Conservation (phyloP, 164 flowering plant genomes). For the Liriodendron chinense region DNA sequence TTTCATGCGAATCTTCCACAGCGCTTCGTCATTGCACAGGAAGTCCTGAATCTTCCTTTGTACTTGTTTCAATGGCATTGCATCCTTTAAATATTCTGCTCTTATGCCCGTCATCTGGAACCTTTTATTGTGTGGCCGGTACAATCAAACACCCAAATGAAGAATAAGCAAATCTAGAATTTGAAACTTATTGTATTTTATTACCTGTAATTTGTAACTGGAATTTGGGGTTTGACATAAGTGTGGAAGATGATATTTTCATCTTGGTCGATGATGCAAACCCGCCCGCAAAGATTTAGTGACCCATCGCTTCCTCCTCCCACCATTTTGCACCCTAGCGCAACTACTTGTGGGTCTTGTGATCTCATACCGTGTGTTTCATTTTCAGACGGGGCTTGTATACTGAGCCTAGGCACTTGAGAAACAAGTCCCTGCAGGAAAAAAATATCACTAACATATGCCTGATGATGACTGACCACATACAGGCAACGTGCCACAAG, state of each 20-base stretch:
- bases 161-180: not conserved
- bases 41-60: slow-evolving; percentile 73
- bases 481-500: not conserved
- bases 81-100: slow-evolving; percentile 68
- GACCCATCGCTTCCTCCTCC: slow-evolving; percentile 93
- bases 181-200: not conserved
- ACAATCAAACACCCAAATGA: not conserved
- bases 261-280: slow-evolving; percentile 74
- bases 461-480: not conserved
- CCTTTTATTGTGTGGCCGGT: slow-evolving; percentile 26
- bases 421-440: slow-evolving; percentile 26
- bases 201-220: slow-evolving; percentile 76
- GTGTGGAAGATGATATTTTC: slow-evolving; percentile 71
- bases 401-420: slow-evolving; percentile 52
- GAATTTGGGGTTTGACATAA: slow-evolving; percentile 66
- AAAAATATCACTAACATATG: not conserved
- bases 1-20: slow-evolving; percentile 71
- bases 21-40: slow-evolving; percentile 79
- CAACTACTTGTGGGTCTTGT: slow-evolving; percentile 51
- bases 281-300: slow-evolving; percentile 74
- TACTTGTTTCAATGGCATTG: slow-evolving; percentile 66
- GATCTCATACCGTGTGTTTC: slow-evolving; percentile 27
- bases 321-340: slow-evolving; percentile 83
- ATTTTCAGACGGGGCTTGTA: slow-evolving; percentile 39
- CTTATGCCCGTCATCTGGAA: slow-evolving; percentile 81